Conservation (phyloP, 495 filamentous ascomycete species). For the Lepidopterella palustris region DNA sequence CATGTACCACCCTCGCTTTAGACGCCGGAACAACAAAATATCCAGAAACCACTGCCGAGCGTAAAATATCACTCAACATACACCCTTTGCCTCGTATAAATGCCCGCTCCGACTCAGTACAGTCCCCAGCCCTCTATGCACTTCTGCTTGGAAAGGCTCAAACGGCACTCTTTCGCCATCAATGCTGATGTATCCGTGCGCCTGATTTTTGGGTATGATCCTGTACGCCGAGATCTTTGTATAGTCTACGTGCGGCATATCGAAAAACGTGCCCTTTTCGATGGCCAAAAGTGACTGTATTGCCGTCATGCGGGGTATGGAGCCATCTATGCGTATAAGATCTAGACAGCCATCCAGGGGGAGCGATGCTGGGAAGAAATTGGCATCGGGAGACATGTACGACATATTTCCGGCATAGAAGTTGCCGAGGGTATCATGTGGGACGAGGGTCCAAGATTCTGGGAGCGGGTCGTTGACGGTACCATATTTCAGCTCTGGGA, state of each 20-base stretch:
- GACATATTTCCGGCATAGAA: constrained; percentile 97
- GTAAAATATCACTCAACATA: constrained; percentile 1
- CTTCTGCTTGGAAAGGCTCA: constrained; percentile 81
- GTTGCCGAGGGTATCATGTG: constrained; percentile 72
- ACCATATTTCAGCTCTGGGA: constrained; percentile 73
- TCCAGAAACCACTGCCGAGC: neutral
- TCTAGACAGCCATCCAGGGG: constrained; percentile 84
- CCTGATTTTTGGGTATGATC: constrained; percentile 62
- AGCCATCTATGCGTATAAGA: constrained; percentile 71
- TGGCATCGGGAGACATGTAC: constrained; percentile 77
- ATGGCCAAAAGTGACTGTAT: constrained; percentile 63
- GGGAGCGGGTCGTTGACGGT: constrained; percentile 71
- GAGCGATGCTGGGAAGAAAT: constrained; percentile 82
- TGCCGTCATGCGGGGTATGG: constrained; percentile 55
- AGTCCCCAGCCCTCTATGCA: constrained; percentile 79
- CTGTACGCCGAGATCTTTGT: constrained; percentile 78
- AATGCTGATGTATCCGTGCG: constrained; percentile 80
- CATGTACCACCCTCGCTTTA: neutral
- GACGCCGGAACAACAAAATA: neutral
- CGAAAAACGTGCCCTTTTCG: constrained; percentile 67
- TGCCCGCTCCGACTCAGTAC: constrained; percentile 65
- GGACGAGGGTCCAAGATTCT: constrained; percentile 62
- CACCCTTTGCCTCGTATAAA: constrained; percentile 58
- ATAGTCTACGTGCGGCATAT: constrained; percentile 68
- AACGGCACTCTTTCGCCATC: constrained; percentile 86